phyloP scores from a whole-genome alignment of 805 yeast species.

The Candida michaelii region DNA sequence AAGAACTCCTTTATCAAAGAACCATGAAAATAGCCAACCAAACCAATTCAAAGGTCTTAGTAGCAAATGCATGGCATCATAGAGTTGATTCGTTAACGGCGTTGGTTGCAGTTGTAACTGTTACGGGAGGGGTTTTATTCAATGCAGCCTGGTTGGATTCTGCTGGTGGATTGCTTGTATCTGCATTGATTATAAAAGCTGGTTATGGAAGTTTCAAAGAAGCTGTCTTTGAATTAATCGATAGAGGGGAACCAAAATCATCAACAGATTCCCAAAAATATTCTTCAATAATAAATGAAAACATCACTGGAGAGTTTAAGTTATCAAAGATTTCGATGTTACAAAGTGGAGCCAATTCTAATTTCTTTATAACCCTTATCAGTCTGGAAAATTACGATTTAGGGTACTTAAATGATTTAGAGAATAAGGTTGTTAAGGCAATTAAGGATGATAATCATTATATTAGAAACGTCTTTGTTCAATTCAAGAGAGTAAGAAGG shows the following conservation, averaged over 20 bases:
- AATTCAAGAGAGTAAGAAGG: constrained; percentile 11
- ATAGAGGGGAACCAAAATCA: constrained; percentile 56
- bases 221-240: constrained; percentile 76
- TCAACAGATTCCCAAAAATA: constrained; percentile 50
- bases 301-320: constrained; percentile 24
- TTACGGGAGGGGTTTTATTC: constrained; percentile 78
- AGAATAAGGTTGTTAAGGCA: constrained; percentile 30
- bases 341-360: constrained; percentile 59
- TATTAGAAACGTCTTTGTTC: constrained; percentile 36
- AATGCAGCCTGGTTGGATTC: constrained; percentile 86
- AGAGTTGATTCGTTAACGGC: constrained; percentile 93
- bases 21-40: constrained; percentile 77
- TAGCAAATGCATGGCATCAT: constrained; percentile 99
- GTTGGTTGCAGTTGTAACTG: constrained; percentile 83
- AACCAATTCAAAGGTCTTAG: constrained; percentile 81
- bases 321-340: constrained; percentile 47
- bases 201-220: constrained; percentile 73
- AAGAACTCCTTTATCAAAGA: constrained; percentile 84
- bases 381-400: constrained; percentile 26
- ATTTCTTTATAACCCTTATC: constrained; percentile 31
- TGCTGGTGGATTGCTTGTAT: constrained; percentile 86
- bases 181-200: constrained; percentile 77
- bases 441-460: constrained; percentile 41
- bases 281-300: constrained; percentile 37
- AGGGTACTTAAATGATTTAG: constrained; percentile 31